Percentiles rank a stretch among this genome's conserved stretches.
Conservation (phyloP, 148 eudicot genomes). For the Linanthus parryae region DNA sequence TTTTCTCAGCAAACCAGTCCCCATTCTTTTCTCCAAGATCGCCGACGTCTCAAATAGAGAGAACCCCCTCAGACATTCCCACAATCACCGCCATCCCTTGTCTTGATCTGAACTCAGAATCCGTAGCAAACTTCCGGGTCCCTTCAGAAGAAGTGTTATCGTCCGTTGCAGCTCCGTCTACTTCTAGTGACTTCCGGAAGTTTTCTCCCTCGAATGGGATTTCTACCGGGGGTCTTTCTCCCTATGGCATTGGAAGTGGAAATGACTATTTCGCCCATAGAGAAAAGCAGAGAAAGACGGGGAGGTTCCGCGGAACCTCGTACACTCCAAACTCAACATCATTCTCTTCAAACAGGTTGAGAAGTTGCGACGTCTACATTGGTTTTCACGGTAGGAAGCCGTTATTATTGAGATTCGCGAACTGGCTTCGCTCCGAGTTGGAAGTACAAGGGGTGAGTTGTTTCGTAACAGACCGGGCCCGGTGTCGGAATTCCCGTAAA, state of each 20-base stretch:
- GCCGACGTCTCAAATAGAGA: conserved; percentile 41
- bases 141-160: conserved; percentile 27
- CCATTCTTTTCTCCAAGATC: conserved; percentile 89
- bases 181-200: conserved; percentile 43
- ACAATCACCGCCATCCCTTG: conserved; percentile 24
- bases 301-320: conserved; percentile 36
- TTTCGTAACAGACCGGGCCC: conserved; percentile 81
- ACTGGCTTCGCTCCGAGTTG: conserved; percentile 93
- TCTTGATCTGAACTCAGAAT: conserved; percentile 17
- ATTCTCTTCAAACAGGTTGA: conserved; percentile 48
- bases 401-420: conserved; percentile 59
- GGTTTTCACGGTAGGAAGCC: conserved; percentile 89
- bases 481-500: conserved; percentile 58
- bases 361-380: conserved; percentile 85
- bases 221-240: conserved; percentile 41
- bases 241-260: conserved; percentile 33
- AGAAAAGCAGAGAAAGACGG: conserved; percentile 47
- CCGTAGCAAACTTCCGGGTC: conserved; percentile 25
- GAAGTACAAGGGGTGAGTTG: conserved; percentile 93
- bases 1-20: conserved; percentile 89
- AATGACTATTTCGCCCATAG: conserved; percentile 41
- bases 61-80: conserved; percentile 27
- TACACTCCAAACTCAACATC: conserved; percentile 50
- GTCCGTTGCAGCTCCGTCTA: conserved; percentile 33
- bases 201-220: conserved; percentile 52